These are phyloP conservation scores for Bretschneidera sinensis DNA, from an alignment of 345 rosid species.

Conservation along the genomic window DNA sequence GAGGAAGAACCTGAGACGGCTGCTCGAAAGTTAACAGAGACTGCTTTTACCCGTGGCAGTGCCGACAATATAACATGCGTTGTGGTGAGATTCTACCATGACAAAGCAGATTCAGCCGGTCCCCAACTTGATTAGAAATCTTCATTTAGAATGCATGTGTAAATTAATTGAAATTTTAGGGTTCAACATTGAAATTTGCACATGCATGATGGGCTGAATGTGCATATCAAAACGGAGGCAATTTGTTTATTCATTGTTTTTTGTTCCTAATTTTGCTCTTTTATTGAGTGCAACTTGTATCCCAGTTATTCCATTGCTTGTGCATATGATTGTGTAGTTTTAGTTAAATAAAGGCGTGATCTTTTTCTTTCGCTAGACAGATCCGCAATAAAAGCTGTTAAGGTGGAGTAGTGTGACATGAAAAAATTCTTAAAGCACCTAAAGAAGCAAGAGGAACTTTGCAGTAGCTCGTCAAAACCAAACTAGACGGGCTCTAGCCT, in stretches of 20 bases:
- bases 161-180: constrained; percentile 13
- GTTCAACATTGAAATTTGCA: constrained; percentile 18
- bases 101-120: constrained; percentile 27
- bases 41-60: constrained; percentile 80
- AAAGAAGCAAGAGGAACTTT: no score
- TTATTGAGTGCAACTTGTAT: not conserved
- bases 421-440: no score
- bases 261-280: constrained; percentile 5
- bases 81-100: constrained; percentile 75
- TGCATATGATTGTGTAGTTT: not conserved
- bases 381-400: no score
- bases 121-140: constrained; percentile 23
- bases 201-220: constrained; percentile 24
- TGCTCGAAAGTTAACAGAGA: constrained; percentile 79
- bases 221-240: constrained; percentile 23
- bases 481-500: no score
- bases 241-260: constrained; percentile 40
- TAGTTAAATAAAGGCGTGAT: not conserved
- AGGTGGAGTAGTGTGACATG: no score
- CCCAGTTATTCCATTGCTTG: not conserved
- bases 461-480: no score
- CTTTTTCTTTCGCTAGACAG: no score
- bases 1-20: constrained; percentile 84
- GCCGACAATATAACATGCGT: constrained; percentile 97
- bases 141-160: constrained; percentile 16